phyloP scores from a whole-genome alignment of 2,329 filamentous ascomycete genomes.

The Alternaria ethzedia region DNA sequence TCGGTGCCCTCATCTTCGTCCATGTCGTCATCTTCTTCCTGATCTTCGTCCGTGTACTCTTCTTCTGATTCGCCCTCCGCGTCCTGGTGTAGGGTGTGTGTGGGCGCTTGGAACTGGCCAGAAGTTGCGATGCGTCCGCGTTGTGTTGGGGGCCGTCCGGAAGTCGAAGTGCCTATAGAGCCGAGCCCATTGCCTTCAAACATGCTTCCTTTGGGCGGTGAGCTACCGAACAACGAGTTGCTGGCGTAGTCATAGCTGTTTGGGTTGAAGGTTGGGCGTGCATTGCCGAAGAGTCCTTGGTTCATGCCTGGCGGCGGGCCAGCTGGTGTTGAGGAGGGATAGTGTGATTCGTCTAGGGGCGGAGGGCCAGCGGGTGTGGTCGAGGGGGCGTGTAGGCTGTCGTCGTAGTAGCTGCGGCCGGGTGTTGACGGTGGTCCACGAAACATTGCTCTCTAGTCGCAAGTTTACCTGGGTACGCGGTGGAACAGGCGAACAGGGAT shows the following conservation, averaged over 20 bases:
- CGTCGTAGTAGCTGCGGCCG: slow-evolving; percentile 32
- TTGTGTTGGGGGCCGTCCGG: slow-evolving; percentile 34
- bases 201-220: slow-evolving; percentile 41
- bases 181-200: slow-evolving; percentile 38
- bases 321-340: slow-evolving; percentile 62
- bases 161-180: slow-evolving; percentile 35
- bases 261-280: slow-evolving; percentile 49
- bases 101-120: slow-evolving; percentile 42
- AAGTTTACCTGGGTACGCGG: background rate
- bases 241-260: slow-evolving; percentile 26
- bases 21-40: slow-evolving; percentile 44
- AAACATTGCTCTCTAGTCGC: slow-evolving; percentile 37
- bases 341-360: slow-evolving; percentile 51
- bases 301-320: slow-evolving; percentile 57
- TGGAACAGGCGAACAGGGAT: slow-evolving; percentile 1
- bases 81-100: slow-evolving; percentile 15
- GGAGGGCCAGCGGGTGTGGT: slow-evolving; percentile 65
- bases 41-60: slow-evolving; percentile 33
- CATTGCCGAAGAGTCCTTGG: slow-evolving; percentile 57
- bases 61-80: slow-evolving; percentile 50
- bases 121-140: slow-evolving; percentile 34
- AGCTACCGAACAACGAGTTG: slow-evolving; percentile 34
- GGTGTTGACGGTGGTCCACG: slow-evolving; percentile 48
- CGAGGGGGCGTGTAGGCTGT: slow-evolving; percentile 52
- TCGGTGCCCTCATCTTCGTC: slow-evolving; percentile 48